Base-by-base conservation (phyloP, 495 filamentous ascomycete genomes). In the Chaetomium tenue region DNA sequence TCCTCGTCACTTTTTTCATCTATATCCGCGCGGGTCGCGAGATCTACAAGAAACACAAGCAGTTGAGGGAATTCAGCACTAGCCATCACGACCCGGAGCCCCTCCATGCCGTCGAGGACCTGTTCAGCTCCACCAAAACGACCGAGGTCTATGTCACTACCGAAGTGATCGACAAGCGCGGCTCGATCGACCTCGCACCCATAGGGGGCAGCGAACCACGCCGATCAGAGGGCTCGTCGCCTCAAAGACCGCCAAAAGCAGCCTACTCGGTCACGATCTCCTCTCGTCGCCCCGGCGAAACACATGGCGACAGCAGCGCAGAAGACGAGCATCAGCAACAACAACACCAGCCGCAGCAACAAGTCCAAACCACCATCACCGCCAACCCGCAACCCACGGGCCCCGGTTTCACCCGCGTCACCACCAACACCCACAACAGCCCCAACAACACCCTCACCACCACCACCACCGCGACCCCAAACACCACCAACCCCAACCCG, bases 11-110 rank as follows among this genome's bases (percentile, higher is more conserved):
- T 15, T 81, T 90, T 51, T 75, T 78, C 55, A 93, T 96, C 62
- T 96, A 95, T 71, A 73, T 87, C 33, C 81, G 87, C 39, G 87
- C 89, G 50, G 91, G 91, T 11, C 77, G 80, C 20, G 85, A 89
- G 13, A 92, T 95, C 66, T 92, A 86, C 70, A 72, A 68, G 64
- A 84, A 82, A 67, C 75, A 78, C 57, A 79, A 77, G 63, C 76
- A 80, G 64, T 74, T 84, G 56, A 75, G 72, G 23, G 71, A 78
- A 48, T 79, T 84, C 61, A 71, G 63, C 60, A 50, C 65, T 23
- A 62, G 44, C 18, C 65, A 58, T 39, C 42, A 63, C 42, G 60
- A 66, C 11, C 40, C 44, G 22, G 67, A 69, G 9, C 47, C 60
- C 2, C 57, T 68, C n/a, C 25, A 39, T 7, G 55, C 61, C 51